Percentiles rank a stretch among this genome's conserved stretches.
Conservation (phyloP, 2,329 filamentous ascomycete species). For the Plenodomus biglobosus region DNA sequence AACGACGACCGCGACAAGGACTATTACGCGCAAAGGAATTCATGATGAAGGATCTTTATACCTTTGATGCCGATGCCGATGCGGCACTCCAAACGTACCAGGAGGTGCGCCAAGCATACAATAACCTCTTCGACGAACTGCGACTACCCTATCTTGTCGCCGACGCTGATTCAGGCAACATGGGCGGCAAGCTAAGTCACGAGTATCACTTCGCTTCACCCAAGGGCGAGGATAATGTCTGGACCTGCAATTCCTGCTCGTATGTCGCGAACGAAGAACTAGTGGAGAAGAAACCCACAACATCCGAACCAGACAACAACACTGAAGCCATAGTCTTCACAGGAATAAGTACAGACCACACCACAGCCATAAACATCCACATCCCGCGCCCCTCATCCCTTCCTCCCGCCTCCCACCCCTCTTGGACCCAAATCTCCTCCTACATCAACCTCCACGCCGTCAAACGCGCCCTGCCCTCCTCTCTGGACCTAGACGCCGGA, state of each 20-base stretch:
- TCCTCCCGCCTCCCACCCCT: neutral
- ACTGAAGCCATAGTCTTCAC: conserved; percentile 54
- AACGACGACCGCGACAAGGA: conserved; percentile 83
- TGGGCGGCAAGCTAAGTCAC: conserved; percentile 90
- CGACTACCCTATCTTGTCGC: conserved; percentile 83
- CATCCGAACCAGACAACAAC: conserved; percentile 17
- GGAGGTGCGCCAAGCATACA: conserved; percentile 72
- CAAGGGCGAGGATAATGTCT: conserved; percentile 82
- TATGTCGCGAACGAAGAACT: conserved; percentile 88
- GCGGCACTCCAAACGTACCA: conserved; percentile 80
- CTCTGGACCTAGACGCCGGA: conserved; percentile 70
- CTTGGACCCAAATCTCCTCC: conserved; percentile 26
- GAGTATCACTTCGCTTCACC: conserved; percentile 85
- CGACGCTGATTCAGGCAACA: conserved; percentile 90
- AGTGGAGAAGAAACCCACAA: conserved; percentile 50
- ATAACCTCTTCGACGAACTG: conserved; percentile 75
- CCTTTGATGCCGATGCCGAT: conserved; percentile 72
- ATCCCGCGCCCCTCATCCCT: conserved; percentile 16
- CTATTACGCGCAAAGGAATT: conserved; percentile 88
- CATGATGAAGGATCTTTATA: conserved; percentile 97
- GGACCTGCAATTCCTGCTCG: conserved; percentile 71
- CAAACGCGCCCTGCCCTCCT: conserved; percentile 55
- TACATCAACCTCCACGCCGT: conserved; percentile 63
- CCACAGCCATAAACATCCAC: conserved; percentile 64
- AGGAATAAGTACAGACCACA: conserved; percentile 68